Evolutionary conservation across 495 filamentous ascomycete genomes (phyloP), one percentile per base, ranked within the genome.

Genomic region (Hyaloscypha variabilis): DNA sequence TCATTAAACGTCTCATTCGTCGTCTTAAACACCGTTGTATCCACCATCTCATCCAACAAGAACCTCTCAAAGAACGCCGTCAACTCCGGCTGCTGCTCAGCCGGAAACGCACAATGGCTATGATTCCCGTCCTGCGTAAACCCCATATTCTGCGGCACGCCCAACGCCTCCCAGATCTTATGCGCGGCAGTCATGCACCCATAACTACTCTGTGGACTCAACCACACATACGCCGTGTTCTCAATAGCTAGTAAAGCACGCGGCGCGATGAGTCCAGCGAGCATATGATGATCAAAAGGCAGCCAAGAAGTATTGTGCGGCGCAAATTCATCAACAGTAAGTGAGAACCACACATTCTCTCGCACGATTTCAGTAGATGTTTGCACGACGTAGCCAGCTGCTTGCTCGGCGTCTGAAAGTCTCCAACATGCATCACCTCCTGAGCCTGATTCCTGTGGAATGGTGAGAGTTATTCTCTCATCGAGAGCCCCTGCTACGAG

Each of bases 351-450:
- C 25, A 76, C 75, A 46, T 84, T 79, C 62, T 80, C 81, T 13
- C 52, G 69, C 49, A 83, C 71, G 65, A 83, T 83, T 71, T 82
- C 72, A 23, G 71, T 58, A 13, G 78, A 72, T 23, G 77, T 79
- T 64, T 83, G 76, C 39, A 76, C 73, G 34, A 75, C 72, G 50
- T 78, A 73, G n/a, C 75, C 79, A 39, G 74, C 69, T 60, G 72
- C 71, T 60, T 77, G 74, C 70, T 75, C 76, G 25, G 73, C 68
- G 10, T 73, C 73, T 0, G 74, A 73, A 29, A 82, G 72, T 26
- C 81, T 73, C 81, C 81, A 84, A 65, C 80, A 83, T 1, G 77
- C 80, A 58, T 72, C 69, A 25, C 80, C 81, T n/a, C 81, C 79
- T 14, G 77, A 77, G 30, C 81, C 81, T 24, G 73, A 76, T 71